Evolutionary conservation across 257 asterid species (phyloP), one percentile per base, ranked within the genome.

Genomic region (Eucommia ulmoides): DNA sequence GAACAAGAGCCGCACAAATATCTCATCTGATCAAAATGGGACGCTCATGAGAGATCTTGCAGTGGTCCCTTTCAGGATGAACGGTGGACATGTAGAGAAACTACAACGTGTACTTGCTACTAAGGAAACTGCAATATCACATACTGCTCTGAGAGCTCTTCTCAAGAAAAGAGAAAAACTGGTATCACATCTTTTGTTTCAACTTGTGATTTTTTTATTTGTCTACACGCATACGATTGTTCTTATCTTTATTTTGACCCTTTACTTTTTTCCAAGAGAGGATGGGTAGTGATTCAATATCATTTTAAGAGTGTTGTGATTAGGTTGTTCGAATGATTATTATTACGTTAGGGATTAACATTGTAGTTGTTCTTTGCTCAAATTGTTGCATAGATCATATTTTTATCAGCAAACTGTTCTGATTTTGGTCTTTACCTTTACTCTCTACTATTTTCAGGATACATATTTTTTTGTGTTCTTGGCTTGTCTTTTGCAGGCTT

Each of bases 71-170:
- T 14, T 24, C 22, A 61, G 64, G 52, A 54, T 45, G 21, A n/a
- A 41, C 17, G 26, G 41, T 26, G 20, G 47, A 53, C 22, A 21
- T 33, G 45, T 35, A 53, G 49, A 29, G 25, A 51, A 58, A 54
- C 45, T 19, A 17, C 55, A 58, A 51, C 54, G 49, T 50, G 41
- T 24, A 16, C 51, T 16, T 44, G 64, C 61, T 53, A 55, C 76
- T n/a, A 65, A 61, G 52, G 67, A 59, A 46, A n/a, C 44, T 55
- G 66, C 53, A 54, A 10, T 59, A 33, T 24, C 64, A 3, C 55
- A 66, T 51, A 60, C 55, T 71, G 80, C 83, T n/a, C 49, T 73
- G 56, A 59, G 68, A 26, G 61, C 70, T 63, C 80, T 85, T 44
- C 23, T 26, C 38, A 45, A 22, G 11, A 75, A 66, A 67, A 55